Percentiles rank a stretch among this genome's conserved stretches.
Conservation (phyloP, 495 filamentous ascomycete genomes). For the Xylaria cubensis region DNA sequence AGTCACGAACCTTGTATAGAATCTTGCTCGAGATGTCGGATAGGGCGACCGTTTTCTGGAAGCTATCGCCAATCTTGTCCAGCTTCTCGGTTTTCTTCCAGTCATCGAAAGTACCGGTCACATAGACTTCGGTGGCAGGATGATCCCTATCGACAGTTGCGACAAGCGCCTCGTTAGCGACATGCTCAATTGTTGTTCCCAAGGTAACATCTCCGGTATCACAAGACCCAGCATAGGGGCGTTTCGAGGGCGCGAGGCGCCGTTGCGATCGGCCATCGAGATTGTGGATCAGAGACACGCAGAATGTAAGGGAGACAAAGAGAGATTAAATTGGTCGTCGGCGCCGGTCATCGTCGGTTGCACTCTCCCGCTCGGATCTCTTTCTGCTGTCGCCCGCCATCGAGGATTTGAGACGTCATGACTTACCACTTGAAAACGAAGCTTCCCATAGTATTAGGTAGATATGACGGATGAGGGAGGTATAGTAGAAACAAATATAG, state of each 20-base stretch:
- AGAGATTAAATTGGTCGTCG: background rate
- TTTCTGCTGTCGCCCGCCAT: background rate
- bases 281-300: background rate
- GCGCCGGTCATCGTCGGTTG: background rate
- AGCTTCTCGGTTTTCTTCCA: conserved; percentile 87
- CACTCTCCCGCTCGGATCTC: background rate
- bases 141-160: conserved; percentile 64
- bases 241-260: conserved; percentile 19
- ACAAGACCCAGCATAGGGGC: conserved; percentile 19
- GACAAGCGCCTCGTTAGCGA: conserved; percentile 22
- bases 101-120: conserved; percentile 94
- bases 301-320: background rate
- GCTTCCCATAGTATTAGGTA: conserved; percentile 52
- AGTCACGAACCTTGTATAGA: conserved; percentile 76
- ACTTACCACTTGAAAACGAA: conserved; percentile 64
- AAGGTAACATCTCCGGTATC: conserved; percentile 26
- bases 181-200: conserved; percentile 23
- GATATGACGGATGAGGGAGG: background rate
- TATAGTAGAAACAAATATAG: background rate
- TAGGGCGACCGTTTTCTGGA: conserved; percentile 79
- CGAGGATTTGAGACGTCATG: conserved; percentile 1
- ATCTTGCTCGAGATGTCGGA: conserved; percentile 69
- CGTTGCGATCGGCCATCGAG: background rate
- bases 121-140: conserved; percentile 82
- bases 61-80: conserved; percentile 71